Evolutionary conservation across 106 monocot genomes (phyloP), one percentile per base, ranked within the genome.

Genomic region (Acanthochlamys bracteata): DNA sequence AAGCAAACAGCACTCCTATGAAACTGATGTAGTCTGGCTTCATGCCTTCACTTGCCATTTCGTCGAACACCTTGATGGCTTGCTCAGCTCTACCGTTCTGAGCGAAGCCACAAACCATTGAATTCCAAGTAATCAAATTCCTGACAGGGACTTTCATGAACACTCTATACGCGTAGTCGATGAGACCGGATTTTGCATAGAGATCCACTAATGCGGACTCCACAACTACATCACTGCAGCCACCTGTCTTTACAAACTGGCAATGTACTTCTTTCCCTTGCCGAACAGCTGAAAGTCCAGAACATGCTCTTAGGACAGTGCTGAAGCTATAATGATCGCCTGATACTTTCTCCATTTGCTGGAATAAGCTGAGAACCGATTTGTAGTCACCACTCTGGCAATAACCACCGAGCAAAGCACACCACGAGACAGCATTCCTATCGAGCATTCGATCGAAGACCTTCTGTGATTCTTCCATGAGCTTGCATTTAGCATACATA

Each of bases 171-270:
- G 91, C 91, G 24, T 75, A 83, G 20, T 78, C 73, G 47, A 98
- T 62, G 0, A 69, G 60, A 20, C 98, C 91, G 23, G 85, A 98
- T 71, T 98, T 98, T 19, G 85, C 80, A 64, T 98, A 98, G 0
- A 92, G 64, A 71, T 92, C 88, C 0, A 92, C 76, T 11, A 98
- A 83, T 0, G 98, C 92, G 11, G 88, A 92, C 65, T 88, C 98
- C 10, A 92, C 71, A 12, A 88, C 66, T 0, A 96, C 78, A 64
- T 96, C 69, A 42, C 64, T 70, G 27, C 66, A 64, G 13, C 70
- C 74, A 25, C 80, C 75, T 8, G 69, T 83, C 66, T 80, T 76
- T 22, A 90, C 25, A 47, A 76, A 80, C 58, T 74, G 77, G 61
- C 84, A 75, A 52, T 96, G 95, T 3, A 96, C 57, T 64, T 90